Percentiles rank a stretch among this genome's conserved stretches.
These are phyloP conservation scores for Stemphylium vesicarium DNA, from an alignment of 2,329 filamentous ascomycete species.

Conservation along the genomic window DNA sequence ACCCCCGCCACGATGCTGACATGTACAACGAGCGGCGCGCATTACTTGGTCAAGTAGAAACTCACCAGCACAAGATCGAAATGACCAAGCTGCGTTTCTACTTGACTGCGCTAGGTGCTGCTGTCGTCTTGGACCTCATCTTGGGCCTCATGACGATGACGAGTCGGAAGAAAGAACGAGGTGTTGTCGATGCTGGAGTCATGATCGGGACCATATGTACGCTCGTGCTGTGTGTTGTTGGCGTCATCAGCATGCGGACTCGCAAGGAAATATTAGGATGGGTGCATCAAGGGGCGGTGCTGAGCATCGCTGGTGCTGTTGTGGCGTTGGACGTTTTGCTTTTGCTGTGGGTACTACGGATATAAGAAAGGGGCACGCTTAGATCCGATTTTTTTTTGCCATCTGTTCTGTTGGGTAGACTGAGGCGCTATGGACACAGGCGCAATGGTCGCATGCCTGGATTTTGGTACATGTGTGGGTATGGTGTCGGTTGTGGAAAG, in stretches of 20 bases:
- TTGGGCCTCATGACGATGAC: constrained; percentile 70
- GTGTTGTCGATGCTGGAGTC: constrained; percentile 77
- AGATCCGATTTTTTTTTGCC: neutral
- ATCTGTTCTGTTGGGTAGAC: constrained; percentile 1
- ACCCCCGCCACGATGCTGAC: constrained; percentile 53
- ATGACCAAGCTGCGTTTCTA: constrained; percentile 46
- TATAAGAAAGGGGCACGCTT: constrained; percentile 5
- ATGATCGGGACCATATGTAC: constrained; percentile 72
- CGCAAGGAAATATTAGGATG: constrained; percentile 38
- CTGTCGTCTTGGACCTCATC: constrained; percentile 69
- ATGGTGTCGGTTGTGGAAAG: constrained; percentile 3
- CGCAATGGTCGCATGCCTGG: neutral
- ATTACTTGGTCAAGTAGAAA: constrained; percentile 39
- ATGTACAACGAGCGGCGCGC: constrained; percentile 57
- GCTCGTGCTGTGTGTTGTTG: constrained; percentile 52
- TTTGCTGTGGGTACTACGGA: constrained; percentile 38
- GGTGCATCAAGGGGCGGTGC: constrained; percentile 41
- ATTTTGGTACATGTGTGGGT: neutral
- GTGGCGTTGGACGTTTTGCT: constrained; percentile 39
- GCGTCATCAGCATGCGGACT: constrained; percentile 41
- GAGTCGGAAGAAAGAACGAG: constrained; percentile 68
- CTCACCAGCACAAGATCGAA: constrained; percentile 42
- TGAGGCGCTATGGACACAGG: neutral
- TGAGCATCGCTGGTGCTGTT: constrained; percentile 32
- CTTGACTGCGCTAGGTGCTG: constrained; percentile 62